phyloP scores from a whole-genome alignment of 2,329 filamentous ascomycete species.

The Diaporthe humulicola region DNA sequence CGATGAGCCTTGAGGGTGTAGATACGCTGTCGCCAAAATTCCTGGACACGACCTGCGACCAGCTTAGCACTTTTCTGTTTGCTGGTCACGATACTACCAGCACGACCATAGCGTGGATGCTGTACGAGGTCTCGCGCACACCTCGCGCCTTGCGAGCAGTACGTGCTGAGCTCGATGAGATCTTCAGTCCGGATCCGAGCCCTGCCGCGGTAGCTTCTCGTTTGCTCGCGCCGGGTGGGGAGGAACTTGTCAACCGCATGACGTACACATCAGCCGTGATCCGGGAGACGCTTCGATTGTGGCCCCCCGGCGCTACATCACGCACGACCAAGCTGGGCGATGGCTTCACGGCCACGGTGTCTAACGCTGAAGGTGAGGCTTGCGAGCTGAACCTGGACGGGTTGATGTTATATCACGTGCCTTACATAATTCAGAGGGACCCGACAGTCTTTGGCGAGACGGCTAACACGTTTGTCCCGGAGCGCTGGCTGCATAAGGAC shows the following conservation, averaged over 20 bases:
- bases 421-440: constrained; percentile 47
- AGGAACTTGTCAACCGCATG: constrained; percentile 46
- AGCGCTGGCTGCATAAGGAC: constrained; percentile 48
- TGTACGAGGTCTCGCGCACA: constrained; percentile 48
- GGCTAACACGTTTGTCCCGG: constrained; percentile 48
- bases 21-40: constrained; percentile 42
- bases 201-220: constrained; percentile 39
- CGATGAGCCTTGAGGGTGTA: constrained; percentile 44
- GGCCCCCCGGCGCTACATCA: constrained; percentile 46
- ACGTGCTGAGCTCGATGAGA: constrained; percentile 46
- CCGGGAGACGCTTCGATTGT: constrained; percentile 49
- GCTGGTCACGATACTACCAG: constrained; percentile 52
- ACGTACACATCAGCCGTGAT: constrained; percentile 49
- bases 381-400: constrained; percentile 43
- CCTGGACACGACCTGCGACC: constrained; percentile 46
- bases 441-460: constrained; percentile 44
- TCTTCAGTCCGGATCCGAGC: constrained; percentile 45
- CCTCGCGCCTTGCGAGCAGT: constrained; percentile 43
- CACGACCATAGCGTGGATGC: constrained; percentile 46
- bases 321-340: constrained; percentile 42
- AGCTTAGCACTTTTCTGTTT: constrained; percentile 50
- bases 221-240: constrained; percentile 40
- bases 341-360: constrained; percentile 41
- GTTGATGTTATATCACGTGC: constrained; percentile 46
- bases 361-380: not conserved